These are phyloP conservation scores for Acanthamoeba royreba DNA, from an alignment of 208 protist species.

Conservation along the genomic window DNA sequence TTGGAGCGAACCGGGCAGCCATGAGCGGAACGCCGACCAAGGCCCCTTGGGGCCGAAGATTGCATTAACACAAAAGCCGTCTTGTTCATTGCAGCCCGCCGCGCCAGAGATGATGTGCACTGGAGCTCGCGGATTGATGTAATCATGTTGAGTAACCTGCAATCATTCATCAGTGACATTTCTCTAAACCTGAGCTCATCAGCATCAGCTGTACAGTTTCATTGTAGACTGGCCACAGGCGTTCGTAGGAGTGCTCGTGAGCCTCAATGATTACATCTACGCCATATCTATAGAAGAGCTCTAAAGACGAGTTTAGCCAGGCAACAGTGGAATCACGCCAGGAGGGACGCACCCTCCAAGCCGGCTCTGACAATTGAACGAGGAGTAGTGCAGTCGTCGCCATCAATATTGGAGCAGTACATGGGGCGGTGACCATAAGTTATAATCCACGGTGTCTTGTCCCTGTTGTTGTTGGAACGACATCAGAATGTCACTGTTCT, in stretches of 20 bases:
- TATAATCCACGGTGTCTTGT: conserved; percentile 32
- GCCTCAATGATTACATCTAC: conserved; percentile 36
- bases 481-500: background rate
- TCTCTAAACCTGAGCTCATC: too few relatives aligned
- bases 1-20: background rate
- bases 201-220: background rate
- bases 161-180: background rate
- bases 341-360: background rate
- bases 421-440: conserved; percentile 25
- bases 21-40: conserved; percentile 36
- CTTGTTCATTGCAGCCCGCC: conserved; percentile 12
- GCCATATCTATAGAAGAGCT: conserved; percentile 22
- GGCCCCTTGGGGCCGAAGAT: conserved; percentile 1
- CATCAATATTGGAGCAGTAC: conserved; percentile 32
- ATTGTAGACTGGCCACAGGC: conserved; percentile 31
- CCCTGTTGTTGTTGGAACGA: background rate
- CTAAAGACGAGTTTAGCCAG: background rate
- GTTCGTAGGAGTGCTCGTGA: conserved; percentile 43
- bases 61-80: conserved; percentile 13
- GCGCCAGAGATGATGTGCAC: conserved; percentile 44
- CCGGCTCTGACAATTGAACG: background rate
- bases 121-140: background rate
- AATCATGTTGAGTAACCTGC: conserved; percentile 15
- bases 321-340: background rate
- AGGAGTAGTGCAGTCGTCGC: background rate